Evolutionary conservation across 306 rosid genomes (phyloP).

Genomic region (Quercus bicolor): DNA sequence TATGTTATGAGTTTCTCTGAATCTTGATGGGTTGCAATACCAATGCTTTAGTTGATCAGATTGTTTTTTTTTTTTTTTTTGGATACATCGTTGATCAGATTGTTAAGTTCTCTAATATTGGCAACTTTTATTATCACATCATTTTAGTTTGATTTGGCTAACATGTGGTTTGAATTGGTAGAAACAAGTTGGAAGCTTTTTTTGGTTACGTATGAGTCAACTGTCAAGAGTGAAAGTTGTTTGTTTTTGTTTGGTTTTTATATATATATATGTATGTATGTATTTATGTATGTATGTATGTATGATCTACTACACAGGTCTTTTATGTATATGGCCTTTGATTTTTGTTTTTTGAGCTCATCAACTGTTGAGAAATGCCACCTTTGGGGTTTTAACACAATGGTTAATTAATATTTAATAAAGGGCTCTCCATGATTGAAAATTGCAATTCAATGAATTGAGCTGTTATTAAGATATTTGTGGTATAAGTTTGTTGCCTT

Average conservation of each 20-base stretch:
- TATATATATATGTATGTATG: accelerated
- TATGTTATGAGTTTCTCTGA: neutral
- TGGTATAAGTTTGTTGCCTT: neutral
- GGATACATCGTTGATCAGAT: neutral
- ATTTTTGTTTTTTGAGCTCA: neutral
- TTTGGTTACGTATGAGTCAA: neutral
- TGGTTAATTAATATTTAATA: neutral
- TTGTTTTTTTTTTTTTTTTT: neutral
- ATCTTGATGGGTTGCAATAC: neutral
- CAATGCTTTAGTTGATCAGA: neutral
- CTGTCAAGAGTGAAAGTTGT: neutral
- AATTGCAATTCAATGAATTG: neutral
- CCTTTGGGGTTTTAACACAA: neutral
- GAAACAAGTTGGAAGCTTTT: neutral
- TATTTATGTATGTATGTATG: neutral
- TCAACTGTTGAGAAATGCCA: neutral
- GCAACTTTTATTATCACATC: neutral
- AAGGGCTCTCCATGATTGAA: neutral
- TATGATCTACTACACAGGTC: neutral
- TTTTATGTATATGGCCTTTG: neutral
- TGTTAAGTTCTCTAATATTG: neutral
- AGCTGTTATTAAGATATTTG: neutral
- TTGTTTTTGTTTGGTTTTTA: no score
- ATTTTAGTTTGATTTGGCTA: neutral
- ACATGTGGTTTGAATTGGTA: neutral